A percentile compares a stretch with the other conserved stretches of the same genome.
Evolutionary conservation across 2,329 filamentous ascomycete species (phyloP).

Genomic region (Pseudogymnoascus sp.): DNA sequence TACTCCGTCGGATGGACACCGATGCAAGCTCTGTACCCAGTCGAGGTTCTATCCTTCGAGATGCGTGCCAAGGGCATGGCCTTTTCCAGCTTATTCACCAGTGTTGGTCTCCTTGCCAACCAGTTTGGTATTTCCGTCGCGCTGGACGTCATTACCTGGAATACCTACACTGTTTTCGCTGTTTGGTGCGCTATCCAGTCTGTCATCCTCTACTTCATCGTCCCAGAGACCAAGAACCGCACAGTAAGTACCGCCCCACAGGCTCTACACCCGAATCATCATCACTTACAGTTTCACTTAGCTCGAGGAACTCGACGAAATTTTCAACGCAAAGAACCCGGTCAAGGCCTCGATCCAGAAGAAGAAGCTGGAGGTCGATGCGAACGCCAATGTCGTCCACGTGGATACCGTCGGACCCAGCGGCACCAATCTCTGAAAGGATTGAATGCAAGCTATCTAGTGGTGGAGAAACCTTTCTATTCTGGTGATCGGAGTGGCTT

Average conservation of each 20-base stretch:
- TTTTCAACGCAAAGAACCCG: constrained; percentile 37
- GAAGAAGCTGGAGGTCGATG: constrained; percentile 32
- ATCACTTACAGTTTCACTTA: neutral
- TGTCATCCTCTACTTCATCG: constrained; percentile 38
- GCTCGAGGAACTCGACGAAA: constrained; percentile 46
- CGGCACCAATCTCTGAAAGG: neutral
- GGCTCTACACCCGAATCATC: neutral
- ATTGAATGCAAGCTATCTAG: neutral
- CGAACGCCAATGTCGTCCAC: constrained; percentile 18
- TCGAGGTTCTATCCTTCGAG: constrained; percentile 46
- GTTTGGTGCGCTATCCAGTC: constrained; percentile 36
- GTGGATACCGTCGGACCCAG: neutral
- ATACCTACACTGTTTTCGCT: constrained; percentile 45
- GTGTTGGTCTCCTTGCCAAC: constrained; percentile 37
- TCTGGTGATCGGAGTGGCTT: neutral
- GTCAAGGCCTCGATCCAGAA: constrained; percentile 37
- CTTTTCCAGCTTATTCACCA: constrained; percentile 37
- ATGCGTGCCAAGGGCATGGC: constrained; percentile 49
- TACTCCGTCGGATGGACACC: constrained; percentile 41
- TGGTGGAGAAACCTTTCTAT: neutral
- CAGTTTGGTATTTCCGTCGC: constrained; percentile 40
- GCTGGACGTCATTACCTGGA: constrained; percentile 43
- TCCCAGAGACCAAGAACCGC: constrained; percentile 42
- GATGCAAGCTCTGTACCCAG: constrained; percentile 41
- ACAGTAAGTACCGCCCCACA: constrained; percentile 23